Conservation (phyloP, 176 grass and related monocot species). For the Carex kokanica region DNA sequence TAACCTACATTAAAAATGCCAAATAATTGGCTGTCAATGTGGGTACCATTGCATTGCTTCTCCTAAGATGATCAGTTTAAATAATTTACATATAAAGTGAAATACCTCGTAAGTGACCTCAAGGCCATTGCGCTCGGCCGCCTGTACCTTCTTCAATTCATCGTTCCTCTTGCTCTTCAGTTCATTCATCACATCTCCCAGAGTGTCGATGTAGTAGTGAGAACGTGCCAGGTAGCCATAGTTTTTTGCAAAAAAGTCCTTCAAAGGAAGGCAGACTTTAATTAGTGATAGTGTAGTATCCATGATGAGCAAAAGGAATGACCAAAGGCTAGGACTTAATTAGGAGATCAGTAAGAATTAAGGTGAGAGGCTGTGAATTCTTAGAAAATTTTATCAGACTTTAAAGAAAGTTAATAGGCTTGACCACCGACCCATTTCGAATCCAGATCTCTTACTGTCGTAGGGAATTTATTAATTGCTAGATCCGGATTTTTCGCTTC, state of each 20-base stretch:
- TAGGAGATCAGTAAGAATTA: not conserved
- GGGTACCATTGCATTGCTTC: too few species aligned
- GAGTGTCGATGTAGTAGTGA: too few species aligned
- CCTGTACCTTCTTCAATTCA: slow-evolving; percentile 58
- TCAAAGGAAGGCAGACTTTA: too few species aligned
- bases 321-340: too few species aligned
- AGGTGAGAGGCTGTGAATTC: not conserved
- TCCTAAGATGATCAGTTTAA: too few species aligned
- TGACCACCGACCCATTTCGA: not conserved
- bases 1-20: slow-evolving; percentile 30
- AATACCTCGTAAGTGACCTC: slow-evolving; percentile 57
- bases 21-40: not conserved
- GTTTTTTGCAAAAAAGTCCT: too few species aligned
- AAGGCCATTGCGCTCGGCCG: slow-evolving; percentile 66
- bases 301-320: not conserved
- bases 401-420: not conserved
- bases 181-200: too few species aligned
- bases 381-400: not conserved
- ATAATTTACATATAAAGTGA: not conserved
- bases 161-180: slow-evolving; percentile 67
- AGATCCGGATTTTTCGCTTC: too few species aligned
- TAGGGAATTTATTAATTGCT: too few species aligned
- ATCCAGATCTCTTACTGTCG: too few species aligned
- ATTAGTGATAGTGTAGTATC: too few species aligned
- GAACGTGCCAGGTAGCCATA: too few species aligned